Base-by-base conservation (phyloP, 106 monocot genomes). In the Cymbidium sinense region DNA sequence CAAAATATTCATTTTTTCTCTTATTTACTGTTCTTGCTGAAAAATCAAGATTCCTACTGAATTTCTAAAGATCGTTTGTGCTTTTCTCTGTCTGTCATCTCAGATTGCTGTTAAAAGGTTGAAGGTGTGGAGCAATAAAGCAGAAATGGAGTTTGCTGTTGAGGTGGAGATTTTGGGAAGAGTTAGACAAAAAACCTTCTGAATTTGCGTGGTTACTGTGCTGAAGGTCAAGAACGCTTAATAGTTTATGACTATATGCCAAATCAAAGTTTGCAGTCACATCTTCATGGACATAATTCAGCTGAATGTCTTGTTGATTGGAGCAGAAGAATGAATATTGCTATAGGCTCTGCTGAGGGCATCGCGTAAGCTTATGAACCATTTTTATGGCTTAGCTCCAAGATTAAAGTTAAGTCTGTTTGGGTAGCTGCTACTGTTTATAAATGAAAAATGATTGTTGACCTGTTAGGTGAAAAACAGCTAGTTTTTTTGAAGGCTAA, bases 21-120 rank as follows among this genome's bases (percentile, higher is more conserved):
- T 58, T n/a, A 4, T 58, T 58, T n/a, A 19, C 3, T 19, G 13
- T 15, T 58, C 30, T 30, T 70, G 69, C n/a, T n/a, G n/a, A 13
- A 10, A 70, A 31, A 12, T 70, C 5, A 70, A 70, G 23, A 44
- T 44, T 44, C 4, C 44, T 44, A 44, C 44, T 44, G 44, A 44
- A 44, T 44, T 44, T 11, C 44, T 44, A 4, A 11, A 44, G 44
- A 44, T 44, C n/a, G n/a, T n/a, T 11, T 44, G 4, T 44, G 44
- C 44, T 6, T 11, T 44, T 44, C 10, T 44, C 44, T 30, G 30
- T 70, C 11, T 70, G 23, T 11, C 6, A 44, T 6, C 17, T 41
- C 69, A 91, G 91, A 88, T 91, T 75, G 88, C 88, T 34, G 88
- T 88, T n/a, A n/a, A n/a, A n/a, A n/a, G n/a, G n/a, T n/a, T n/a